A percentile compares a stretch with the other conserved stretches of the same genome.
Conservation (phyloP, 305 asterid genomes). For the Fraxinus angustifolia region DNA sequence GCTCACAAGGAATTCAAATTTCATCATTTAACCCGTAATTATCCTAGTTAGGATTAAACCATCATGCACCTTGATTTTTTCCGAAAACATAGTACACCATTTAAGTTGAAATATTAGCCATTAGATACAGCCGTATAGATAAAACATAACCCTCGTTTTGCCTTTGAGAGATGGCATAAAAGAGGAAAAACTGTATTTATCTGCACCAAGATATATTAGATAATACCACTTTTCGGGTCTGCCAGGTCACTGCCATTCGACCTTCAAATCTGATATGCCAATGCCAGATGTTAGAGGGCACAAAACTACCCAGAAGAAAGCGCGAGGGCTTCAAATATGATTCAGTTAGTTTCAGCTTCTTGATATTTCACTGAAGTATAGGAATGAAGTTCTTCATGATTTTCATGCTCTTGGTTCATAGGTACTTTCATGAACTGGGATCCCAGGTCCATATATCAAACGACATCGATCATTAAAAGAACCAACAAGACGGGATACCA, state of each 20-base stretch:
- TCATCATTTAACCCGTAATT: not conserved
- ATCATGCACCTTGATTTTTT: not conserved
- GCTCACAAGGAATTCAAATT: not conserved
- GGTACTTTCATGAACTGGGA: conserved; percentile 45
- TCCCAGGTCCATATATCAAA: conserved; percentile 81
- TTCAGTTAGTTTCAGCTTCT: conserved; percentile 4
- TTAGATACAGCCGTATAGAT: not conserved
- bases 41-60: not conserved
- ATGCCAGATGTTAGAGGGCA: not conserved
- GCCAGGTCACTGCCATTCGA: not conserved
- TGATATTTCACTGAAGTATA: not conserved
- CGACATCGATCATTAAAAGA: conserved; percentile 79
- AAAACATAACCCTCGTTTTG: not conserved
- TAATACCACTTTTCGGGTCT: not conserved
- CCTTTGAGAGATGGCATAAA: not conserved
- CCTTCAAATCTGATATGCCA: not conserved
- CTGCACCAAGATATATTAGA: not conserved
- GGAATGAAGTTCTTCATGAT: not conserved
- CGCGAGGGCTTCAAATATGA: not conserved
- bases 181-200: not conserved
- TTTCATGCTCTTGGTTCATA: conserved; percentile 35
- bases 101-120: not conserved
- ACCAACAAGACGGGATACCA: conserved; percentile 72
- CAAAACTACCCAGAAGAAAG: not conserved
- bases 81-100: not conserved